These are phyloP conservation scores for Aspergillus sp. DNA, from an alignment of 2,329 filamentous ascomycete species.

Conservation along the genomic window DNA sequence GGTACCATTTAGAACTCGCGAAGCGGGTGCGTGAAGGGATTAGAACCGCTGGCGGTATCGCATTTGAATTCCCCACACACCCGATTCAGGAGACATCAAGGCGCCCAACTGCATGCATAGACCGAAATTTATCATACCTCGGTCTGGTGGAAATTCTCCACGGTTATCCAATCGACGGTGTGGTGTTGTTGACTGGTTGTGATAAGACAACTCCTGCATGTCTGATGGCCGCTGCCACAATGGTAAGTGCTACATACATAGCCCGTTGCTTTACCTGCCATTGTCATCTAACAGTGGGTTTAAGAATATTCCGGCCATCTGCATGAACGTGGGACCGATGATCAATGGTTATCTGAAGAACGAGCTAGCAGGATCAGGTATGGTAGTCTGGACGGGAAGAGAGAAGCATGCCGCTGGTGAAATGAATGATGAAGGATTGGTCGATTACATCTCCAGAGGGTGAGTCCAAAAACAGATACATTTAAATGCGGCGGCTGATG, in stretches of 20 bases:
- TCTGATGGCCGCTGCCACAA: slow-evolving; percentile 53
- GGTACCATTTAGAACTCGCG: slow-evolving; percentile 50
- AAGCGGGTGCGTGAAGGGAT: slow-evolving; percentile 54
- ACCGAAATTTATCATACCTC: slow-evolving; percentile 52
- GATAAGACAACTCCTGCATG: slow-evolving; percentile 55
- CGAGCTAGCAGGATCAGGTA: slow-evolving; percentile 46
- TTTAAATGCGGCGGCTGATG: background rate
- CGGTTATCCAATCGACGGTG: slow-evolving; percentile 52
- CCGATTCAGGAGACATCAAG: slow-evolving; percentile 53
- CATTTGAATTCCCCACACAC: slow-evolving; percentile 54
- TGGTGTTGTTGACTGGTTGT: slow-evolving; percentile 53
- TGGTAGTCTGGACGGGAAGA: slow-evolving; percentile 51
- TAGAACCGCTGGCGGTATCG: slow-evolving; percentile 49
- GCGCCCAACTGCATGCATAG: slow-evolving; percentile 50
- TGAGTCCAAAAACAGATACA: slow-evolving; percentile 21
- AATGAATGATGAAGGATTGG: slow-evolving; percentile 45
- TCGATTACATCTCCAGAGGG: slow-evolving; percentile 48
- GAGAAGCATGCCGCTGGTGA: slow-evolving; percentile 50
- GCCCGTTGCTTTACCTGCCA: background rate
- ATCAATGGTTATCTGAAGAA: slow-evolving; percentile 49
- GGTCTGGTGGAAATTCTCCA: slow-evolving; percentile 50
- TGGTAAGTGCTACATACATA: slow-evolving; percentile 31
- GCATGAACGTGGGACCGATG: slow-evolving; percentile 55
- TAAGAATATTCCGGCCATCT: slow-evolving; percentile 53
- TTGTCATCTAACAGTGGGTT: background rate